Conservation (phyloP, 2,329 filamentous ascomycete species). For the Penicillium crustosum region DNA sequence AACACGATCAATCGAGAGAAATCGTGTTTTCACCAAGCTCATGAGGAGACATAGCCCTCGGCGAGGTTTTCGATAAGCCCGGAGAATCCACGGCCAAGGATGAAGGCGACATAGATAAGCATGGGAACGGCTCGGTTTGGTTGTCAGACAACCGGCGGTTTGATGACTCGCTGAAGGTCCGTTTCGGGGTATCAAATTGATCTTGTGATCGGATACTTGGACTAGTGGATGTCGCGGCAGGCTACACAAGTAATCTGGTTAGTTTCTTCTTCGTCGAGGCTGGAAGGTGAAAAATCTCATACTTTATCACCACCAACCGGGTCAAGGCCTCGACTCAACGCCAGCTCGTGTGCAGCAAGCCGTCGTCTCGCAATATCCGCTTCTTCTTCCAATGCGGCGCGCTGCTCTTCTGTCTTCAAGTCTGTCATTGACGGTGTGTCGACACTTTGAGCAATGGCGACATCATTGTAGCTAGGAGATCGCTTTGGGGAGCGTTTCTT, state of each 20-base stretch:
- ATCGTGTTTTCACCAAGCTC: background rate
- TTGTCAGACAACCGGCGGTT: conserved; percentile 17
- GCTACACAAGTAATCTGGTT: conserved; percentile 10
- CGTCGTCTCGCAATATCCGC: conserved; percentile 54
- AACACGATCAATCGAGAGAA: background rate
- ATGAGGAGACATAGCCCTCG: conserved; percentile 11
- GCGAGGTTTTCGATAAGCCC: conserved; percentile 5
- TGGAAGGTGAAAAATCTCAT: conserved; percentile 2
- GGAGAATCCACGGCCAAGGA: conserved; percentile 8
- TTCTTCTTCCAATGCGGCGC: conserved; percentile 56
- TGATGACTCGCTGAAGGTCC: conserved; percentile 16
- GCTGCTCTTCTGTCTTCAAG: conserved; percentile 59
- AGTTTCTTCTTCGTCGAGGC: background rate
- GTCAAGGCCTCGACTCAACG: conserved; percentile 54
- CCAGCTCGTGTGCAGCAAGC: conserved; percentile 56
- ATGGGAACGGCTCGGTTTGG: conserved; percentile 37
- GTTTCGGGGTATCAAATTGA: conserved; percentile 1
- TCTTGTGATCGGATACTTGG: conserved; percentile 12
- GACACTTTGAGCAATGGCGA: conserved; percentile 31
- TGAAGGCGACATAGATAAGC: conserved; percentile 21
- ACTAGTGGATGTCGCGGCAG: background rate
- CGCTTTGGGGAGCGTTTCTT: conserved; percentile 31
- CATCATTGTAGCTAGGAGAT: conserved; percentile 26
- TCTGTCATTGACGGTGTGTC: conserved; percentile 53
- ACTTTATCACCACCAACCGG: conserved; percentile 31